Evolutionary conservation across 257 asterid genomes (phyloP).

Genomic region (Ajuga chamaepitys): DNA sequence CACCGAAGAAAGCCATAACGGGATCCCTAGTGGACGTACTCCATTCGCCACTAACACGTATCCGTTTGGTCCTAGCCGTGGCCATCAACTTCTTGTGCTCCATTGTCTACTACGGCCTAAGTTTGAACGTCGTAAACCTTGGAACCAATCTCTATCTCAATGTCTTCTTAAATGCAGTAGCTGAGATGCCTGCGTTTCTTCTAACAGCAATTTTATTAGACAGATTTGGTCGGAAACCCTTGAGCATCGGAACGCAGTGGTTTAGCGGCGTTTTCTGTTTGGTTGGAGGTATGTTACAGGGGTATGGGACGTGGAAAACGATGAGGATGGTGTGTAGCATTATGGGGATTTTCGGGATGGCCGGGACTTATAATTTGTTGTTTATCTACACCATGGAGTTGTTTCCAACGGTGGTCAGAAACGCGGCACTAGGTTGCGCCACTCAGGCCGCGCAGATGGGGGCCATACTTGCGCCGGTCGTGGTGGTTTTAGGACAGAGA

Average conservation of each 20-base stretch:
- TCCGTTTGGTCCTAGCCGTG: conserved; percentile 58
- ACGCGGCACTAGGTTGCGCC: conserved; percentile 80
- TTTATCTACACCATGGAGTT: conserved; percentile 70
- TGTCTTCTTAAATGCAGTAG: conserved; percentile 59
- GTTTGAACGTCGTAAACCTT: conserved; percentile 72
- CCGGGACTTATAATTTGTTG: conserved; percentile 74
- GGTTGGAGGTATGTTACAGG: conserved; percentile 35
- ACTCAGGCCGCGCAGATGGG: conserved; percentile 87
- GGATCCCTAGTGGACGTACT: conserved; percentile 73
- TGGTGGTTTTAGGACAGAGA: conserved; percentile 66
- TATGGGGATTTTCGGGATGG: conserved; percentile 87
- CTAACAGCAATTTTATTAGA: conserved; percentile 60
- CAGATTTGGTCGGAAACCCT: conserved; percentile 61
- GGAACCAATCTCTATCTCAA: conserved; percentile 73
- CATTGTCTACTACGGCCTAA: conserved; percentile 77
- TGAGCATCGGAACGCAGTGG: conserved; percentile 69
- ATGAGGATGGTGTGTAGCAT: conserved; percentile 7
- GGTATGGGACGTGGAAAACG: conserved; percentile 8
- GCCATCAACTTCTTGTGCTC: conserved; percentile 70
- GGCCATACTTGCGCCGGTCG: conserved; percentile 66
- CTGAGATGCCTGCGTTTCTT: conserved; percentile 78
- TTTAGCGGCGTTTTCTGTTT: conserved; percentile 63
- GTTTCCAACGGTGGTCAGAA: conserved; percentile 85
- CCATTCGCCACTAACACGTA: conserved; percentile 40
- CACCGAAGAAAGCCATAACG: conserved; percentile 24